These are phyloP conservation scores for Phytophthora litchii DNA, from an alignment of 352 stramenopile genomes.

Conservation along the genomic window DNA sequence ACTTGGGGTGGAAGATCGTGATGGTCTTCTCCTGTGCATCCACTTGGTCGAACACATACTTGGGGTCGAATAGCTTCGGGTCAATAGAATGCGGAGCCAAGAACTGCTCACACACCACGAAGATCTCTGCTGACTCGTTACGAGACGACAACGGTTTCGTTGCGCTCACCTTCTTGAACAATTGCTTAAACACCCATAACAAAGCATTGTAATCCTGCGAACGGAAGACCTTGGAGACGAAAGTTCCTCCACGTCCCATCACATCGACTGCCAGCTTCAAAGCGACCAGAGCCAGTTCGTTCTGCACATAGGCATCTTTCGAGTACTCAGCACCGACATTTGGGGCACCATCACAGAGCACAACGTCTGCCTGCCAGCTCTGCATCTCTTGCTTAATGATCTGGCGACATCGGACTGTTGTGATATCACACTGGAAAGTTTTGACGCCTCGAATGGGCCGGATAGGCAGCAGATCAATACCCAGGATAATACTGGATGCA, in stretches of 20 bases:
- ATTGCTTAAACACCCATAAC: constrained; percentile 98
- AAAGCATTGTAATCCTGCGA: constrained; percentile 99
- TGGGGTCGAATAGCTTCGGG: constrained; percentile 96
- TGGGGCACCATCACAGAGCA: constrained; percentile 98
- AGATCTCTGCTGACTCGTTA: constrained; percentile 99
- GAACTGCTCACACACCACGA: constrained; percentile 98
- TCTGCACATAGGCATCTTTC: constrained; percentile 99
- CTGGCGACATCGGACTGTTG: constrained; percentile 87
- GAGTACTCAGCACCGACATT: constrained; percentile 98
- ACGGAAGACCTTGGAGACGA: constrained; percentile 98
- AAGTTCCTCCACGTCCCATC: constrained; percentile 92
- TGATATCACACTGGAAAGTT: constrained; percentile 97
- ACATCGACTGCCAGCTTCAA: constrained; percentile 98
- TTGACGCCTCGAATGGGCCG: constrained; percentile 96
- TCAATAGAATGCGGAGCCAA: constrained; percentile 97
- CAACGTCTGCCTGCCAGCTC: constrained; percentile 95
- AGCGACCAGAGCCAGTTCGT: constrained; percentile 96
- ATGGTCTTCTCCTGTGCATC: constrained; percentile 89
- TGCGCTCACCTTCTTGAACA: constrained; percentile 98
- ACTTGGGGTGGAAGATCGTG: constrained; percentile 99
- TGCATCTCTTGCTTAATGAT: constrained; percentile 94
- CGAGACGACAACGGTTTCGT: constrained; percentile 98
- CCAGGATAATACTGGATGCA: constrained; percentile 96
- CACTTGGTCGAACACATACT: constrained; percentile 97
- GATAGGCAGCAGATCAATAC: constrained; percentile 99